Evolutionary conservation across 176 grass and related monocot species (phyloP).

Genomic region (Elaeis guineensis): DNA sequence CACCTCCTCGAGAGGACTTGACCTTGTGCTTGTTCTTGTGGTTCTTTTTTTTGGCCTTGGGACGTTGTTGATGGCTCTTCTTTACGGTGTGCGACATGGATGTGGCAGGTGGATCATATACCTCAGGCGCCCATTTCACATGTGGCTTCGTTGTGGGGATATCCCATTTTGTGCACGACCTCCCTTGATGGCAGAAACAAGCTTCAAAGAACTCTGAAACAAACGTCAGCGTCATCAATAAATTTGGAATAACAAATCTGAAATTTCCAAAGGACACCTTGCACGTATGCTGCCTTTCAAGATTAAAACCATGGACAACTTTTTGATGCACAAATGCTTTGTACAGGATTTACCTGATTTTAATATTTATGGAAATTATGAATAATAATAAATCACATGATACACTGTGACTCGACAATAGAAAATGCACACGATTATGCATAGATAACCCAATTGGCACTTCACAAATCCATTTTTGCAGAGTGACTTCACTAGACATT

Average conservation of each 20-base stretch:
- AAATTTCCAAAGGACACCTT: neutral
- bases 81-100: slow-evolving; percentile 49
- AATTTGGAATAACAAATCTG: neutral
- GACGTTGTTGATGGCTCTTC: slow-evolving; percentile 28
- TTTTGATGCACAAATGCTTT: too few relatives aligned
- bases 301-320: too few relatives aligned
- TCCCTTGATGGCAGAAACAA: slow-evolving; percentile 63
- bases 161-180: slow-evolving; percentile 36
- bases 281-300: neutral
- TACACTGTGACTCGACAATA: too few relatives aligned
- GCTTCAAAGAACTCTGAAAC: slow-evolving; percentile 16
- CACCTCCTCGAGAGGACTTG: slow-evolving; percentile 16
- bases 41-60: slow-evolving; percentile 35
- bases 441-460: too few relatives aligned
- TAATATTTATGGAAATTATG: too few relatives aligned
- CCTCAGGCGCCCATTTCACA: slow-evolving; percentile 59
- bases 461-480: too few relatives aligned
- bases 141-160: slow-evolving; percentile 15
- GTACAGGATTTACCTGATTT: too few relatives aligned
- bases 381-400: too few relatives aligned
- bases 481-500: too few relatives aligned
- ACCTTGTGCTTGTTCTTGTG: slow-evolving; percentile 47
- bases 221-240: neutral
- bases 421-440: too few relatives aligned
- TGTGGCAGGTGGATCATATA: slow-evolving; percentile 58